A percentile compares a stretch with the other conserved stretches of the same genome.
Evolutionary conservation across 2,329 filamentous ascomycete genomes (phyloP).

Genomic region (Thermoascus crustaceus): DNA sequence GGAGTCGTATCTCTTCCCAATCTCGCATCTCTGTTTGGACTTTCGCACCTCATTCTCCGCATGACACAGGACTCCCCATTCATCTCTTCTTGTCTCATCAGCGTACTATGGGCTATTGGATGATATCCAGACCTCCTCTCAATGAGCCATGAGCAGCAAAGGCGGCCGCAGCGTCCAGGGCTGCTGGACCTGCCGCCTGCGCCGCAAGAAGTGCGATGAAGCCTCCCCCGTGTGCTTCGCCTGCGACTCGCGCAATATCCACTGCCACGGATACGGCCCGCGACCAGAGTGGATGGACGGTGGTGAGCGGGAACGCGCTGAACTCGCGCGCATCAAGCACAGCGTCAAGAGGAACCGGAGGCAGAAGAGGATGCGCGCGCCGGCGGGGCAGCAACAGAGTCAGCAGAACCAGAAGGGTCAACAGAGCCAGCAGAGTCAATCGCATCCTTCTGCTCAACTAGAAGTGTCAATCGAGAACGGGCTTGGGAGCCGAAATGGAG

Average conservation of each 20-base stretch:
- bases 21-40: no score
- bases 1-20: no score
- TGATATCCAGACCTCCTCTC: neutral
- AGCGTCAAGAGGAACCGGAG: neutral
- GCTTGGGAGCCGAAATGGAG: no score
- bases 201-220: conserved; percentile 16
- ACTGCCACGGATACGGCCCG: conserved; percentile 18
- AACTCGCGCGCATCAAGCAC: conserved; percentile 1
- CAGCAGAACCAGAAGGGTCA: neutral
- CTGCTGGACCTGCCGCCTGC: conserved; percentile 18
- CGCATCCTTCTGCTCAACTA: no score
- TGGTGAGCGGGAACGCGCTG: conserved; percentile 1
- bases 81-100: neutral
- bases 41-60: no score
- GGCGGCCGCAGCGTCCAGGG: conserved; percentile 4
- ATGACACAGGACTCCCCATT: no score
- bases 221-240: conserved; percentile 9
- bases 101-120: neutral
- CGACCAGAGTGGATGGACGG: conserved; percentile 19
- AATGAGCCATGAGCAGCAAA: neutral
- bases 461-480: no score
- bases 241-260: conserved; percentile 12
- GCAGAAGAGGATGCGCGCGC: neutral
- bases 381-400: neutral
- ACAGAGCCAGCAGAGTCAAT: no score